Conservation (phyloP, 2,329 filamentous ascomycete genomes). For the Lecanosticta acicola region DNA sequence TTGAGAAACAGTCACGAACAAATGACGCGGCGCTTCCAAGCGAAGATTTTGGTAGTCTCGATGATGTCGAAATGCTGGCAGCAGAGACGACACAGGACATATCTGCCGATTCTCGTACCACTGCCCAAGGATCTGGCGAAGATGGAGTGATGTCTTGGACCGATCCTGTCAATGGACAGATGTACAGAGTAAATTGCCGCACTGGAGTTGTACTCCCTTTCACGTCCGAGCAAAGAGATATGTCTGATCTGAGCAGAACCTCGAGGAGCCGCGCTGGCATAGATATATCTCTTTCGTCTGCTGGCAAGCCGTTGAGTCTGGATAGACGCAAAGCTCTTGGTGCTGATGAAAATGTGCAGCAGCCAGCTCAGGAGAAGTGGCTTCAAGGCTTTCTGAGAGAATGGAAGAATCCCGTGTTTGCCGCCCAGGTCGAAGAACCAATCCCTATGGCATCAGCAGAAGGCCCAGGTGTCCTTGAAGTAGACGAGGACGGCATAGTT, state of each 20-base stretch:
- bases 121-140: constrained; percentile 3
- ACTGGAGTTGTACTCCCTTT: constrained; percentile 45
- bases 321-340: constrained; percentile 16
- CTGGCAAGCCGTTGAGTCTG: constrained; percentile 33
- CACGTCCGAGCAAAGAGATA: neutral
- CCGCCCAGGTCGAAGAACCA: constrained; percentile 32
- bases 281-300: constrained; percentile 22
- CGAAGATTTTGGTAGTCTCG: constrained; percentile 27
- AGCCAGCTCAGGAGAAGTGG: constrained; percentile 42
- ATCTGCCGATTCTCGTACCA: neutral
- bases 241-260: neutral
- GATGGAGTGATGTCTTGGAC: constrained; percentile 51
- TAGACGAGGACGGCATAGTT: constrained; percentile 8
- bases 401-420: constrained; percentile 76
- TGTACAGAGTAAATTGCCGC: constrained; percentile 48
- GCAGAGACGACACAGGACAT: neutral
- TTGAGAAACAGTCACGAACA: too few relatives aligned
- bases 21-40: constrained; percentile 11
- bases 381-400: constrained; percentile 54
- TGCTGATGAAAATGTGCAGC: neutral
- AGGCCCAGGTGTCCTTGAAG: constrained; percentile 17
- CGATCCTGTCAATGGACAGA: constrained; percentile 54
- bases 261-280: constrained; percentile 20
- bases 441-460: constrained; percentile 21
- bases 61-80: constrained; percentile 19